Evolutionary conservation across 1,284 basidiomycete species (phyloP).

Genomic region (Cryptococcus maquisensis): DNA sequence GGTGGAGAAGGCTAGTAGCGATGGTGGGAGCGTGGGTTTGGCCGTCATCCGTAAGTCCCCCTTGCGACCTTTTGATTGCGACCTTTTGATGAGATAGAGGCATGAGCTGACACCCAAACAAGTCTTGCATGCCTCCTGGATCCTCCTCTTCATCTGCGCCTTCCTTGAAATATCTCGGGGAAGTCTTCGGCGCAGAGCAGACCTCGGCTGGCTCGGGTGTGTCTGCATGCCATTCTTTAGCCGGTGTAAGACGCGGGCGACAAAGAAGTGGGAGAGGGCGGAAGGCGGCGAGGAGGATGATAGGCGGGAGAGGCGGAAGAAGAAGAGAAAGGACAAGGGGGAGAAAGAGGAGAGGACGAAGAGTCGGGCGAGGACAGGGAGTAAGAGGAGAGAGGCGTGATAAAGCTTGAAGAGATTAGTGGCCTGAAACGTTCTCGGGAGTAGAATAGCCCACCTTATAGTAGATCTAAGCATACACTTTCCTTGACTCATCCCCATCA

Average conservation of each 20-base stretch:
- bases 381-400: not conserved
- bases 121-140: conserved; percentile 14
- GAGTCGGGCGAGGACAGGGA: not conserved
- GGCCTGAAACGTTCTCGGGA: too few species aligned
- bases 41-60: conserved; percentile 10
- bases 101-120: not conserved
- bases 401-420: too few species aligned
- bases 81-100: not conserved
- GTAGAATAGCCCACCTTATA: too few species aligned
- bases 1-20: not conserved
- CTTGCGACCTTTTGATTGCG: too few species aligned
- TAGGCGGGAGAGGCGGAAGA: not conserved
- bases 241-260: not conserved
- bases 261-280: conserved; percentile 6
- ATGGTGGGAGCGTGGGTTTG: conserved; percentile 6
- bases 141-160: conserved; percentile 4
- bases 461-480: too few species aligned
- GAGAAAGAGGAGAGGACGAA: not conserved
- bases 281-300: not conserved
- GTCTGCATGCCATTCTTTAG: conserved; percentile 4
- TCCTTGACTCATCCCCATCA: too few species aligned
- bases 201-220: conserved; percentile 7
- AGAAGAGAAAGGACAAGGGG: not conserved
- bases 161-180: conserved; percentile 10
- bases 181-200: conserved; percentile 4